These are phyloP conservation scores for Ophiocordyceps sinensis DNA, from an alignment of 2,329 filamentous ascomycete species.

Conservation along the genomic window DNA sequence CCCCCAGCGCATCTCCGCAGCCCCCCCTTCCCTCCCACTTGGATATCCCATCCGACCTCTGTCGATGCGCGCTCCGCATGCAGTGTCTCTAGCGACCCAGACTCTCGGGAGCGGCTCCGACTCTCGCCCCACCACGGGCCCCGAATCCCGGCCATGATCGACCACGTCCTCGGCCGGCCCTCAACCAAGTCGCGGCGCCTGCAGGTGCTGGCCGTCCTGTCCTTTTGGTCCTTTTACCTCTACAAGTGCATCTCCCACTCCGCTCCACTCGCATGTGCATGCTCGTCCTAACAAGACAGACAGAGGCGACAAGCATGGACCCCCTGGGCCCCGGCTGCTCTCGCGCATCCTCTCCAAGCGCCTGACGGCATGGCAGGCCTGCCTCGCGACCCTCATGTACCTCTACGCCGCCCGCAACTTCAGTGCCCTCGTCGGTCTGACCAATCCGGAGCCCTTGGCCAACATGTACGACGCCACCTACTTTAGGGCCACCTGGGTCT, in stretches of 20 bases:
- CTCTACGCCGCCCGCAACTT: slow-evolving; percentile 90
- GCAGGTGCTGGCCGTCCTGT: slow-evolving; percentile 80
- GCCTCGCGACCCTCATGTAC: slow-evolving; percentile 77
- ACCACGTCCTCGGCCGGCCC: slow-evolving; percentile 83
- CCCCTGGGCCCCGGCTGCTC: slow-evolving; percentile 55
- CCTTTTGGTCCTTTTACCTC: slow-evolving; percentile 82
- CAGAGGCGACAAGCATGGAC: slow-evolving; percentile 78
- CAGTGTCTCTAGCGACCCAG: not conserved
- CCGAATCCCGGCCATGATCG: slow-evolving; percentile 36
- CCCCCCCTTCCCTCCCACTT: no score
- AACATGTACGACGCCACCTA: slow-evolving; percentile 88
- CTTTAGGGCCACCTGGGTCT: slow-evolving; percentile 93
- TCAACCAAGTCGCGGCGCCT: slow-evolving; percentile 84
- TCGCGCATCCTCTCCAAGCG: slow-evolving; percentile 56
- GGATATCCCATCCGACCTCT: not conserved
- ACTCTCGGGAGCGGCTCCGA: not conserved
- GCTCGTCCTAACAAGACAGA: not conserved
- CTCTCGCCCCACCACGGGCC: no score
- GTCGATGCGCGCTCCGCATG: not conserved
- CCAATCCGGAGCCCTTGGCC: slow-evolving; percentile 83
- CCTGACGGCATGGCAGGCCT: slow-evolving; percentile 79
- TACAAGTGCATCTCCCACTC: slow-evolving; percentile 48
- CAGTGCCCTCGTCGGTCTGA: slow-evolving; percentile 77
- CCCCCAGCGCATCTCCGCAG: not conserved
- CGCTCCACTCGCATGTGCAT: not conserved